Evolutionary conservation across 352 stramenopile species (phyloP).

Genomic region (Pythium dissotocum): DNA sequence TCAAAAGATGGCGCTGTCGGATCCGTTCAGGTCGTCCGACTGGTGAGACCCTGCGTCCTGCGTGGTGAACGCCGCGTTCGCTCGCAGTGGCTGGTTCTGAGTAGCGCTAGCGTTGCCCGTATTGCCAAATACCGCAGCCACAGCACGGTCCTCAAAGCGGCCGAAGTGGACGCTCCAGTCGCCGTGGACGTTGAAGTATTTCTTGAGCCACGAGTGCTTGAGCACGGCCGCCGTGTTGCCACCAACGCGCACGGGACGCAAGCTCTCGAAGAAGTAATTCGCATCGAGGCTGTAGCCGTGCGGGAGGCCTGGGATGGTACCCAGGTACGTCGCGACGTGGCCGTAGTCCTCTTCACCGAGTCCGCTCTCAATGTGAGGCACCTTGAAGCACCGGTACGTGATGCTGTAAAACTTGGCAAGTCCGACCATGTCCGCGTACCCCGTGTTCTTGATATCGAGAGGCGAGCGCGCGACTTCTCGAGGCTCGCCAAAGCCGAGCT

Average conservation of each 20-base stretch:
- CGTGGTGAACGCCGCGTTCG: slow-evolving; percentile 1
- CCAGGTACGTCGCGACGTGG: slow-evolving; percentile 91
- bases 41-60: slow-evolving; percentile 11
- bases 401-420: slow-evolving; percentile 86
- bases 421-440: slow-evolving; percentile 62
- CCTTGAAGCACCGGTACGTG: slow-evolving; percentile 91
- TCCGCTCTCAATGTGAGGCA: slow-evolving; percentile 52
- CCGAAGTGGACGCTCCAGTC: slow-evolving; percentile 84
- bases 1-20: slow-evolving; percentile 23
- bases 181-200: slow-evolving; percentile 87
- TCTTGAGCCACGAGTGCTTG: slow-evolving; percentile 66
- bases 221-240: slow-evolving; percentile 88
- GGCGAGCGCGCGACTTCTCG: slow-evolving; percentile 81
- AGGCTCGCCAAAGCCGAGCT: slow-evolving; percentile 85
- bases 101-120: not conserved
- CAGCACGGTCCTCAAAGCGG: slow-evolving; percentile 22
- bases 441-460: slow-evolving; percentile 64
- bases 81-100: slow-evolving; percentile 19
- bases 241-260: slow-evolving; percentile 76
- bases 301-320: slow-evolving; percentile 76
- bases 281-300: slow-evolving; percentile 72
- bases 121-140: not conserved
- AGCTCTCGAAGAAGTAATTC: slow-evolving; percentile 75
- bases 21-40: slow-evolving; percentile 19
- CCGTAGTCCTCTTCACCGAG: slow-evolving; percentile 90